phyloP scores from a whole-genome alignment of 345 rosid genomes.

The Euclidium syriacum region DNA sequence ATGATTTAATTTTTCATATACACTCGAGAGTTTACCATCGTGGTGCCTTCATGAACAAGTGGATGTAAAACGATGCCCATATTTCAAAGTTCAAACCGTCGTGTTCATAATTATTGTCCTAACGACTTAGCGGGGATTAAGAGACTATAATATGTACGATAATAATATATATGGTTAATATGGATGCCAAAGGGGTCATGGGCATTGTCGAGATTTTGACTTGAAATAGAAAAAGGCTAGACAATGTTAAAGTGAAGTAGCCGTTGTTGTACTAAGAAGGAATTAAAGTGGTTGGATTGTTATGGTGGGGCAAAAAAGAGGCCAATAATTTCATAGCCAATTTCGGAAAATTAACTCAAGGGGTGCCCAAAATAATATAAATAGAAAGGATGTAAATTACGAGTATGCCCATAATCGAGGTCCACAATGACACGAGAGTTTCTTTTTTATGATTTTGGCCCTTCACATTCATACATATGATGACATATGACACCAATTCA shows the following conservation, averaged over 20 bases:
- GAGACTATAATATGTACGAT: conserved; percentile 9
- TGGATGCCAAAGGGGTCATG: conserved; percentile 14
- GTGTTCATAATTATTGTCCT: conserved; percentile 1
- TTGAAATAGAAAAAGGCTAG: conserved; percentile 25
- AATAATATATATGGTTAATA: conserved; percentile 18
- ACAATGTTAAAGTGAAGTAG: conserved; percentile 29
- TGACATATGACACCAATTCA: conserved; percentile 24
- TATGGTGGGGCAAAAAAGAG: conserved; percentile 26
- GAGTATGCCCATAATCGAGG: conserved; percentile 3
- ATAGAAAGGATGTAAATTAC: conserved; percentile 3
- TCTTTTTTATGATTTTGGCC: conserved; percentile 23
- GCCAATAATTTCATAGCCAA: conserved; percentile 24
- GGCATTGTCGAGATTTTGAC: conserved; percentile 26
- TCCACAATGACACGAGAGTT: conserved; percentile 14
- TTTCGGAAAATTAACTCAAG: conserved; percentile 8
- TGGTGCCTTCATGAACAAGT: conserved; percentile 11
- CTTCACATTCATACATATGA: conserved; percentile 21
- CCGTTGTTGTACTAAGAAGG: conserved; percentile 30
- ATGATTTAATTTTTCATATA: too few relatives aligned
- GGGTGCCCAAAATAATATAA: neutral
- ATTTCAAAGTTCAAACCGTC: conserved; percentile 11
- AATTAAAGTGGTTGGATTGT: conserved; percentile 27
- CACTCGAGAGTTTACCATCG: too few relatives aligned
- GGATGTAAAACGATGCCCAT: neutral
- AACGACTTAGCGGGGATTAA: neutral